Conservation (phyloP, 2,329 filamentous ascomycete genomes). For the Penicillium sp. region DNA sequence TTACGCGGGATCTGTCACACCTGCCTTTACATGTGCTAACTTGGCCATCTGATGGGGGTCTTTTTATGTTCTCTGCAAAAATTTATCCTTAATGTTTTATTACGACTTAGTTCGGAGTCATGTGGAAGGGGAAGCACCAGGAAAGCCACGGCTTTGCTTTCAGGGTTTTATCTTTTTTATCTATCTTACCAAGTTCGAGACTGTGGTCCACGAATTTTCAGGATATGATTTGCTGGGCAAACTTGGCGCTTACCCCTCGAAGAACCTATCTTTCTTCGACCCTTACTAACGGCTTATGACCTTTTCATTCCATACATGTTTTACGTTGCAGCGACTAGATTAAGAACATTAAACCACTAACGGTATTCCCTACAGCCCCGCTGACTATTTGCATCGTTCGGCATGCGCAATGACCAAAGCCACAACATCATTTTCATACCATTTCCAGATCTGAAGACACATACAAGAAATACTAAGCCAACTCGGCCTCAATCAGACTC, state of each 20-base stretch:
- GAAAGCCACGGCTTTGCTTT: neutral
- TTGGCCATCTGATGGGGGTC: constrained; percentile 43
- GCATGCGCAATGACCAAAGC: too few relatives aligned
- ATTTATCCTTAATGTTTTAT: neutral
- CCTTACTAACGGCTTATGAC: too few relatives aligned
- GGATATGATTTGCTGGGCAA: neutral
- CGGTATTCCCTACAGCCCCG: too few relatives aligned
- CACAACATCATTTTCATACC: too few relatives aligned
- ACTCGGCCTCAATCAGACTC: constrained; percentile 24
- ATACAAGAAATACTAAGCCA: neutral
- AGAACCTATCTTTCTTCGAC: too few relatives aligned
- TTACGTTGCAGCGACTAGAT: too few relatives aligned
- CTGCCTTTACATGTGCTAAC: constrained; percentile 55
- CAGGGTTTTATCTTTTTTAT: neutral
- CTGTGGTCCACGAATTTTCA: neutral
- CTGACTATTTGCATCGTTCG: too few relatives aligned
- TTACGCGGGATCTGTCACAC: constrained; percentile 47
- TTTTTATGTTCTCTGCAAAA: neutral
- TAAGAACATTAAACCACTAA: too few relatives aligned
- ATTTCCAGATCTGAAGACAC: too few relatives aligned
- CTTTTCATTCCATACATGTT: too few relatives aligned
- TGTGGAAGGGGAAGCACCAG: neutral
- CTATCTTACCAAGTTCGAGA: neutral
- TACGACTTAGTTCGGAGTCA: neutral
- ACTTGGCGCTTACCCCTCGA: too few relatives aligned